Percentiles rank a stretch among this genome's conserved stretches.
phyloP scores from a whole-genome alignment of 225 moss, liverwort and hornwort genomes.

The Thuidium tamariscinum region DNA sequence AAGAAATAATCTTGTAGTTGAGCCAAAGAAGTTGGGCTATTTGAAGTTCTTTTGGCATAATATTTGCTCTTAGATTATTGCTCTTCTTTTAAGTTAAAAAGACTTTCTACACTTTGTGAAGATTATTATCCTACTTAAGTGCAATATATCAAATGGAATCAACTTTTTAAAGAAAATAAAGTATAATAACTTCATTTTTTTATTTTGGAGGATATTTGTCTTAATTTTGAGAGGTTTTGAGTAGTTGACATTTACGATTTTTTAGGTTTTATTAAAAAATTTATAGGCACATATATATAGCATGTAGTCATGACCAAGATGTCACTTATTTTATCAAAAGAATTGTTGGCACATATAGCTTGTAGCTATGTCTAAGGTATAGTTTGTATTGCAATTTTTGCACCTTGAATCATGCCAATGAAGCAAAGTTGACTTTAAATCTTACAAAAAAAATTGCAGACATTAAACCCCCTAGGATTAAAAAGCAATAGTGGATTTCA shows the following conservation, averaged over 20 bases:
- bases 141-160: fast-evolving
- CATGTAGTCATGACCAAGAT: neutral
- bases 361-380: neutral
- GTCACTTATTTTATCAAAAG: neutral
- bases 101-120: no score
- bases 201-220: neutral
- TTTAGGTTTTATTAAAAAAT: neutral
- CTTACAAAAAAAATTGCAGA: neutral
- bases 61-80: neutral
- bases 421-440: no score
- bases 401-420: fast-evolving
- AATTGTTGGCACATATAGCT: neutral
- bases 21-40: fast-evolving
- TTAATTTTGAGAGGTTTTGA: fast-evolving
- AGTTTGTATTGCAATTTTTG: neutral
- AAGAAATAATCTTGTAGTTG: fast-evolving
- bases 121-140: fast-evolving
- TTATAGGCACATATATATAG: neutral
- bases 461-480: fast-evolving
- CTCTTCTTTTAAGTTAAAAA: neutral
- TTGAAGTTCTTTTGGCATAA: neutral
- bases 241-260: fast-evolving
- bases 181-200: neutral
- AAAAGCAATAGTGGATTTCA: neutral
- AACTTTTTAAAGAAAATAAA: neutral